phyloP scores from a whole-genome alignment of 1,284 basidiomycete genomes.

The Ceratobasidium theobromae region DNA sequence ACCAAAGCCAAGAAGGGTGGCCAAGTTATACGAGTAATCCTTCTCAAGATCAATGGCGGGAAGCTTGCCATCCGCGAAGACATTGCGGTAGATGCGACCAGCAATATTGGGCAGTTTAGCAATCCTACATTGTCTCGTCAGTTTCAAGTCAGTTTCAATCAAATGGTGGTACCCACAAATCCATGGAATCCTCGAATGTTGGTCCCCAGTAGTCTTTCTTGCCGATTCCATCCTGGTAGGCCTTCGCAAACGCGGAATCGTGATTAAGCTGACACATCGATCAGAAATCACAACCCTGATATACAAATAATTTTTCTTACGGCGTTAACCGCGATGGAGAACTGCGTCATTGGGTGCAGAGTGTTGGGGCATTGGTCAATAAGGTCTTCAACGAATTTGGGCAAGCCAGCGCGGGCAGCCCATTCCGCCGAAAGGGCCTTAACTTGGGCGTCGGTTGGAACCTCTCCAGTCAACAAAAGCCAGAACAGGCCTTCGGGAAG shows the following conservation, averaged over 20 bases:
- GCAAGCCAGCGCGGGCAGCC: constrained; percentile 86
- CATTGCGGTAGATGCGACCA: constrained; percentile 95
- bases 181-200: constrained; percentile 95
- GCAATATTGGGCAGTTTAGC: constrained; percentile 98
- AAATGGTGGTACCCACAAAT: constrained; percentile 59
- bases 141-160: too few relatives aligned
- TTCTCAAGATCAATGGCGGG: constrained; percentile 84
- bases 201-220: constrained; percentile 99
- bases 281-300: neutral
- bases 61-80: constrained; percentile 87
- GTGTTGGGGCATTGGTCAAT: constrained; percentile 92
- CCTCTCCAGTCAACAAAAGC: constrained; percentile 90
- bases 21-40: constrained; percentile 94
- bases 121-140: constrained; percentile 59
- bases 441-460: constrained; percentile 88
- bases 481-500: constrained; percentile 95
- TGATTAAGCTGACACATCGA: constrained; percentile 75
- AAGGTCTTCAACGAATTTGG: constrained; percentile 90
- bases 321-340: constrained; percentile 90
- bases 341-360: constrained; percentile 96
- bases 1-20: constrained; percentile 90
- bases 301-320: constrained; percentile 51
- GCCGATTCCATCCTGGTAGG: constrained; percentile 87
- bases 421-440: constrained; percentile 84
- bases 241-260: constrained; percentile 95